A percentile compares a stretch with the other conserved stretches of the same genome.
These are phyloP conservation scores for Kwoniella shandongensis DNA, from an alignment of 768 basidiomycete species.

Conservation along the genomic window DNA sequence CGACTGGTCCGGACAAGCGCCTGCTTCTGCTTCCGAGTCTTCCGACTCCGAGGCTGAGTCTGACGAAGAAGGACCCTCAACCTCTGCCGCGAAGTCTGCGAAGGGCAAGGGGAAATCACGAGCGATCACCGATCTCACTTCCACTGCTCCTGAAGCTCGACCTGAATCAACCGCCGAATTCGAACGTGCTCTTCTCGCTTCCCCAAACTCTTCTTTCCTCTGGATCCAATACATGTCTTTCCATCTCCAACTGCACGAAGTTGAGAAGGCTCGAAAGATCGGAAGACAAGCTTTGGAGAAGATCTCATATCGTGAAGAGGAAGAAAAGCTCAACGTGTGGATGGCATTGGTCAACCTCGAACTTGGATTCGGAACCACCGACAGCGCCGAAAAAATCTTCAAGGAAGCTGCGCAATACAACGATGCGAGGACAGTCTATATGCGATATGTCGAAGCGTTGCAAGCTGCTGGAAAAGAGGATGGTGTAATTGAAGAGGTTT, in stretches of 20 bases:
- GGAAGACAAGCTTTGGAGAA: constrained; percentile 77
- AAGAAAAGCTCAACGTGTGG: constrained; percentile 95
- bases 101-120: constrained; percentile 62
- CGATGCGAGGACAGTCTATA: constrained; percentile 86
- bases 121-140: constrained; percentile 59
- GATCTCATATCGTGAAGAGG: constrained; percentile 94
- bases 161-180: constrained; percentile 95
- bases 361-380: constrained; percentile 83
- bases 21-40: constrained; percentile 56
- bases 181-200: constrained; percentile 85
- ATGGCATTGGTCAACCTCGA: constrained; percentile 93
- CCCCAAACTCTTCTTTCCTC: constrained; percentile 93
- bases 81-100: constrained; percentile 50
- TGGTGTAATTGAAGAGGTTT: constrained; percentile 93
- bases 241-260: constrained; percentile 91
- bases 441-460: constrained; percentile 79
- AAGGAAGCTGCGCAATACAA: constrained; percentile 86
- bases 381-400: constrained; percentile 75
- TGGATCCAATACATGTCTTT: constrained; percentile 99
- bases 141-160: constrained; percentile 76
- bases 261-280: constrained; percentile 88
- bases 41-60: constrained; percentile 42
- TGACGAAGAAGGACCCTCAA: constrained; percentile 47
- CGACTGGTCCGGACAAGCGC: constrained; percentile 50
- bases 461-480: constrained; percentile 78